These are phyloP conservation scores for Inosperma sp. DNA, from an alignment of 768 basidiomycete genomes.

Conservation along the genomic window DNA sequence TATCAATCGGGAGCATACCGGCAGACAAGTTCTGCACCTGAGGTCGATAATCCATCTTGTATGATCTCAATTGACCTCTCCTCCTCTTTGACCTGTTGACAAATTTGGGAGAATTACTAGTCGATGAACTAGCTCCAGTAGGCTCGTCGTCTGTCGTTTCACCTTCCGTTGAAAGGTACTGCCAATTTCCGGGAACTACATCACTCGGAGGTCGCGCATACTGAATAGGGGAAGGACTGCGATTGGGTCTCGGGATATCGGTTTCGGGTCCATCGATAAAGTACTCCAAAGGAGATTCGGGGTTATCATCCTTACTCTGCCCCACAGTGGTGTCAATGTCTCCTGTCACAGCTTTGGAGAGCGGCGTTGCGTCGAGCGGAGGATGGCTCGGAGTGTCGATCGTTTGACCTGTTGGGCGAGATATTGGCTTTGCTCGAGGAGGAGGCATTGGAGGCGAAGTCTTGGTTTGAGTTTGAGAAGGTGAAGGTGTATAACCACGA, in stretches of 20 bases:
- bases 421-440: no score
- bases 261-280: constrained; percentile 24
- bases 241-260: constrained; percentile 12
- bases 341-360: no score
- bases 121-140: constrained; percentile 5
- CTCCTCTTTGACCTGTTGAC: constrained; percentile 10
- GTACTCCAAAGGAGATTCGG: constrained; percentile 15
- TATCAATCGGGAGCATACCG: not conserved
- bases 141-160: not conserved
- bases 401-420: no score
- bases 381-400: no score
- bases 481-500: no score
- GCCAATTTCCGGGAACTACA: not conserved
- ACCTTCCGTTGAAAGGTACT: not conserved
- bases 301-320: not conserved
- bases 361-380: no score
- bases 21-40: not conserved
- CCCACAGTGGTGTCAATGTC: not conserved
- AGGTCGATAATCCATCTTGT: constrained; percentile 25
- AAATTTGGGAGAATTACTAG: not conserved
- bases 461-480: no score
- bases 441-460: no score
- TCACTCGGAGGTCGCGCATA: constrained; percentile 27
- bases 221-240: constrained; percentile 32
- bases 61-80: constrained; percentile 24